phyloP scores from a whole-genome alignment of 768 basidiomycete genomes.

The Leucosporidium scottii region DNA sequence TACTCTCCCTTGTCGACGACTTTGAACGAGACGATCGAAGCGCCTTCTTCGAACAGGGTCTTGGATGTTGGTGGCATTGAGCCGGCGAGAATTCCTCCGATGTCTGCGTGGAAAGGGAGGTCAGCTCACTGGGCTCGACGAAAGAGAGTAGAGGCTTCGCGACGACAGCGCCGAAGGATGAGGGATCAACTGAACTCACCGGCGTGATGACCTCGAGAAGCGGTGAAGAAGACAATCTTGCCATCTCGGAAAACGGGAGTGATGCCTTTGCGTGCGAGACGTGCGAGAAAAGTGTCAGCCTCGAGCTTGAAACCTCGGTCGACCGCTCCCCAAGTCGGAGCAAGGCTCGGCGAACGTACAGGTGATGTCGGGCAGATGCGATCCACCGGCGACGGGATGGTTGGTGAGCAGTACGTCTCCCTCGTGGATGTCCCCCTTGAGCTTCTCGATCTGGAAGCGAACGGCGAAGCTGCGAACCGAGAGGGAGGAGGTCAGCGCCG shows the following conservation, averaged over 20 bases:
- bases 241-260: conserved; percentile 71
- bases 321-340: too few relatives aligned
- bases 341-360: neutral
- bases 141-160: too few relatives aligned
- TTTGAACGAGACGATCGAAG: conserved; percentile 77
- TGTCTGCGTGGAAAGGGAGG: too few relatives aligned
- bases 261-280: conserved; percentile 80
- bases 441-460: conserved; percentile 40
- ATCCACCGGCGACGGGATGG: conserved; percentile 70
- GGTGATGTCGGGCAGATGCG: conserved; percentile 69
- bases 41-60: conserved; percentile 89
- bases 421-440: conserved; percentile 57
- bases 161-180: too few relatives aligned
- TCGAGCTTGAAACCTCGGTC: too few relatives aligned
- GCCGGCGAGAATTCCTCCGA: conserved; percentile 75
- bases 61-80: conserved; percentile 85
- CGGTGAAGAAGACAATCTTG: conserved; percentile 45
- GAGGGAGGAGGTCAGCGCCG: neutral
- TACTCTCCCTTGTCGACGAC: conserved; percentile 77
- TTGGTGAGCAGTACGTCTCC: conserved; percentile 94
- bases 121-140: too few relatives aligned
- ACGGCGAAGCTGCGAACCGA: conserved; percentile 35
- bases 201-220: conserved; percentile 87
- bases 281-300: conserved; percentile 83
- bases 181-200: conserved; percentile 47